phyloP scores from a whole-genome alignment of 73 alveolate genomes.

The Tetrahymena malaccensis region DNA sequence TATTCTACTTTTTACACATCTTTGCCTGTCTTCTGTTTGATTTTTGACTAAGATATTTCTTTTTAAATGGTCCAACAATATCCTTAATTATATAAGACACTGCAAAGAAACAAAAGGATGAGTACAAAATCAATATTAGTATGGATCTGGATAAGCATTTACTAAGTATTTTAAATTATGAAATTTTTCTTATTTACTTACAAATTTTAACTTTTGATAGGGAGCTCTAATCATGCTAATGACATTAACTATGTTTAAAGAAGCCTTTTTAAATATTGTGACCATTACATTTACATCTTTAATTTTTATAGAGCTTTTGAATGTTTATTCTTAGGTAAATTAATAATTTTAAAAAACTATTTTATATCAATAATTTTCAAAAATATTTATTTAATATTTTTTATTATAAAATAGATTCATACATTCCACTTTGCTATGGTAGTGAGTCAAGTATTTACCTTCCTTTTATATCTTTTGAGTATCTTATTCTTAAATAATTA shows the following conservation, averaged over 20 bases:
- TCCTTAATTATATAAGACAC: conserved; percentile 82
- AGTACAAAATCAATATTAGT: conserved; percentile 82
- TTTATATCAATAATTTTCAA: no score
- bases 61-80: conserved; percentile 63
- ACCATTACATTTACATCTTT: conserved; percentile 91
- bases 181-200: neutral
- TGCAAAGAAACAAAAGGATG: conserved; percentile 78
- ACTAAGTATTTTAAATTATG: conserved; percentile 13
- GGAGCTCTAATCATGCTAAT: conserved; percentile 80
- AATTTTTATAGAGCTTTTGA: conserved; percentile 79
- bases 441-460: conserved; percentile 65
- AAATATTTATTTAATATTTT: no score
- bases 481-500: conserved; percentile 52
- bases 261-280: conserved; percentile 82
- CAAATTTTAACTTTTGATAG: neutral
- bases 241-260: conserved; percentile 67
- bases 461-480: conserved; percentile 51
- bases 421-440: conserved; percentile 82
- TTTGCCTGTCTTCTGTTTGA: conserved; percentile 87
- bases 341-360: neutral
- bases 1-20: conserved; percentile 92
- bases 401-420: conserved; percentile 5
- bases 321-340: conserved; percentile 79
- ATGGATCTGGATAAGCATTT: conserved; percentile 88
- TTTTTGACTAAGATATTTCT: conserved; percentile 86